Evolutionary conservation across 1,284 basidiomycete species (phyloP).

Genomic region (Abortiporus biennis): DNA sequence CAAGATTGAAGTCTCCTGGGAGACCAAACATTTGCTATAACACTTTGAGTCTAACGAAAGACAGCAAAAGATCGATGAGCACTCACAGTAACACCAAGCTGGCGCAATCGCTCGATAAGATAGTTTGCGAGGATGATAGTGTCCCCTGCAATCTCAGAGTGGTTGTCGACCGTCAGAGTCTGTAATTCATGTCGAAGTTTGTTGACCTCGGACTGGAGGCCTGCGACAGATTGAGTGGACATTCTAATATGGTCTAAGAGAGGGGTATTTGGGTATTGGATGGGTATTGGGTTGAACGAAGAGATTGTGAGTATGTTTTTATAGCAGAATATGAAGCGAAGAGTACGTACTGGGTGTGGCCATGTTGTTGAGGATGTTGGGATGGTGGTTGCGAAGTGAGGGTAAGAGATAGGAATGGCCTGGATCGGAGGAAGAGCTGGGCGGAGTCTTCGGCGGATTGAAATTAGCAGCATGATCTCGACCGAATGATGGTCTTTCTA

Average conservation of each 20-base stretch:
- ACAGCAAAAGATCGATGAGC: not conserved
- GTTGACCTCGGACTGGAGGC: conserved; percentile 45
- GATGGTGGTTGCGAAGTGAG: not conserved
- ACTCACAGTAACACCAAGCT: conserved; percentile 60
- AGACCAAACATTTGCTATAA: conserved; percentile 76
- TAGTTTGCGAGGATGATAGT: conserved; percentile 63
- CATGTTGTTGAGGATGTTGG: too few species aligned
- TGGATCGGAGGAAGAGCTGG: too few species aligned
- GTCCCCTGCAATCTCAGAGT: conserved; percentile 28
- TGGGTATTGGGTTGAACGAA: too few species aligned
- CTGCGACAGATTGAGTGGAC: conserved; percentile 21
- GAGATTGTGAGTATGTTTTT: too few species aligned
- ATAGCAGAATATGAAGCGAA: too few species aligned
- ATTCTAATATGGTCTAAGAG: conserved; percentile 4
- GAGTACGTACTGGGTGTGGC: too few species aligned
- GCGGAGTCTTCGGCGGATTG: too few species aligned
- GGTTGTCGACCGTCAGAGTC: conserved; percentile 28
- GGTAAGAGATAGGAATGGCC: not conserved
- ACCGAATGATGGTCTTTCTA: too few species aligned
- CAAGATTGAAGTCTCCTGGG: conserved; percentile 92
- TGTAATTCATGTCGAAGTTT: conserved; percentile 50
- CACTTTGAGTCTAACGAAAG: not conserved
- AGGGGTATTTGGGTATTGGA: not conserved
- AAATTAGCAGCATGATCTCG: too few species aligned
- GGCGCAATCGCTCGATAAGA: conserved; percentile 63